These are phyloP conservation scores for Prosopis cineraria DNA, from an alignment of 306 rosid genomes.

Conservation along the genomic window DNA sequence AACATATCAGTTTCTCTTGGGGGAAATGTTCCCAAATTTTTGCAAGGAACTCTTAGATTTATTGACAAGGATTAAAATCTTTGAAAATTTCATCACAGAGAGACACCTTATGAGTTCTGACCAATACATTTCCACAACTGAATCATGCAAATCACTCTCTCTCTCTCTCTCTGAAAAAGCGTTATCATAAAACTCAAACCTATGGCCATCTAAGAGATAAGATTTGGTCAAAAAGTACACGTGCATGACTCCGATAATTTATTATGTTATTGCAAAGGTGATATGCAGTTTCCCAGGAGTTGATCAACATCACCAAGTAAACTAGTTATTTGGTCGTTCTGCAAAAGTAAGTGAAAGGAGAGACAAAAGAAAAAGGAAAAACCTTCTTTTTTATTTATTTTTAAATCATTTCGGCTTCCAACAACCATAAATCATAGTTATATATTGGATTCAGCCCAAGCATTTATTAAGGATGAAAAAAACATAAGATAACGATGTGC, in stretches of 20 bases:
- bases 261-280: not conserved
- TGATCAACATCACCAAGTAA: conserved; percentile 8
- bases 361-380: too few species aligned
- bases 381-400: not conserved
- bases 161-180: not conserved
- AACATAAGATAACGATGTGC: too few species aligned
- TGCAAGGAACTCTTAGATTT: conserved; percentile 42
- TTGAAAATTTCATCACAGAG: conserved; percentile 23
- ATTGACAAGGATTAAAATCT: conserved; percentile 9
- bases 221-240: conserved; percentile 7
- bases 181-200: conserved; percentile 16
- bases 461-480: conserved; percentile 24
- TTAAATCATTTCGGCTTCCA: conserved; percentile 5
- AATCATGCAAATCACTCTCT: not conserved
- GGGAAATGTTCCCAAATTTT: conserved; percentile 62
- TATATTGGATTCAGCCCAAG: not conserved
- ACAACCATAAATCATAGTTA: not conserved
- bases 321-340: conserved; percentile 7
- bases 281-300: not conserved
- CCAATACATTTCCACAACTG: conserved; percentile 5
- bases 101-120: conserved; percentile 8
- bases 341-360: too few species aligned
- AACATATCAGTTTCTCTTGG: conserved; percentile 34
- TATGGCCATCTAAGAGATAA: not conserved
- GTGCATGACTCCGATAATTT: not conserved